Evolutionary conservation across 2,329 filamentous ascomycete species (phyloP), one percentile per base, ranked within the genome.

Genomic region (Colletotrichum incanum): DNA sequence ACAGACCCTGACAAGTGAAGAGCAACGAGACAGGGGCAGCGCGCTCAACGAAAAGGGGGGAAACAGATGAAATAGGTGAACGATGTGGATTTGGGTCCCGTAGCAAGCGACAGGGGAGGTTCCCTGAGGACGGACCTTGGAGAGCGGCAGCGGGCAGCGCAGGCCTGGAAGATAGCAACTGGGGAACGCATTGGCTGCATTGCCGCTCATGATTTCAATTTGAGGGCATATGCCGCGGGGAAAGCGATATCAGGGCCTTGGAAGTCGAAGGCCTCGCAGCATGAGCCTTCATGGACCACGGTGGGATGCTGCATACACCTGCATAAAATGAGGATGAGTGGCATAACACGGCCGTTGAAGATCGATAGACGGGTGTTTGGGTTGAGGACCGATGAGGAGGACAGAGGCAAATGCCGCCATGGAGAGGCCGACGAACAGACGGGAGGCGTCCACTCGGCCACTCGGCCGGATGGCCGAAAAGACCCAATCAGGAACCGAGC

Each of bases 151-250:
- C 67, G 67, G 23, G 60, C 54, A 71, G 55, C 67, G 62, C 56
- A 45, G 28, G 16, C 26, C 28, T 41, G 54, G 18, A 45, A 60
- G 37, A 63, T 63, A 26, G 50, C 56, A 63, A 58, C 52, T 47
- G 65, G 65, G 64, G 58, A 28, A 47, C 65, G 65, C 58, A 68
- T 62, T 67, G 68, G 64, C 58, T 50, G 65, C 58, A n/a, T 60
- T 72, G 54, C 64, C 69, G 65, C 59, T 65, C 65, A 64, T 65
- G 54, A 69, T 72, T 64, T 64, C 69, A 69, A 69, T 60, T 59
- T 59, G 31, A 37, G 65, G 34, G 28, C 43, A 64, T 64, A 72
- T 69, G 45, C 52, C 50, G 69, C 41, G 50, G 50, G 41, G 56
- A 67, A 49, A 71, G 64, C 41, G 43, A 68, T 63, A 39, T 18